Evolutionary conservation across 352 stramenopile species (phyloP).

Genomic region (Pythium myriotylum): DNA sequence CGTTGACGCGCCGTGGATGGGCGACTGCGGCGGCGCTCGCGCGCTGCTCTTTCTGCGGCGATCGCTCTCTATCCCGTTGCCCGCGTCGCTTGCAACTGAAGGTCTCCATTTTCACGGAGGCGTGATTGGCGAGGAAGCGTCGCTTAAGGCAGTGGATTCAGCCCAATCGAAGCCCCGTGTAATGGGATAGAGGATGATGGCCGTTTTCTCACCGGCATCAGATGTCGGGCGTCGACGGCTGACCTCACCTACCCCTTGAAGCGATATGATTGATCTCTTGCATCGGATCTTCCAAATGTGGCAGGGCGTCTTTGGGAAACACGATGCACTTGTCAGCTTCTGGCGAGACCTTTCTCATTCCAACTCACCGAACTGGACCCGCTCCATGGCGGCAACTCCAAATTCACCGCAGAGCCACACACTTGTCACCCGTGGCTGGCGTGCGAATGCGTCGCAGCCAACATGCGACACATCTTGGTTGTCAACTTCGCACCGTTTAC

Average conservation of each 20-base stretch:
- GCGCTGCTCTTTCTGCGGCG: not conserved
- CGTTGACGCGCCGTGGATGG: conserved; percentile 1
- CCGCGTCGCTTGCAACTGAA: not conserved
- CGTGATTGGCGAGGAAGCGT: no score
- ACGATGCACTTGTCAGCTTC: no score
- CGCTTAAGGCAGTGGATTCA: not conserved
- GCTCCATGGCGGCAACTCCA: no score
- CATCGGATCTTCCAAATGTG: not conserved
- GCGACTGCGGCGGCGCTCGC: not conserved
- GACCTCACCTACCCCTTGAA: conserved; percentile 19
- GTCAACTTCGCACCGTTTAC: no score
- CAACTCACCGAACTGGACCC: no score
- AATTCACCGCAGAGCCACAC: no score
- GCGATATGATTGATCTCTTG: not conserved
- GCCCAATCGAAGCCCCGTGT: no score
- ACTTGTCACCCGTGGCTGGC: no score
- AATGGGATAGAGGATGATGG: not conserved
- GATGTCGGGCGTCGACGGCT: conserved; percentile 13
- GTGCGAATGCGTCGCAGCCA: no score
- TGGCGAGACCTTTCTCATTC: no score
- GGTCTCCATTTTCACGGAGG: not conserved
- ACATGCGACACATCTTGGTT: no score
- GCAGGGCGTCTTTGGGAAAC: no score
- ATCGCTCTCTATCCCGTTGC: conserved; percentile 1
- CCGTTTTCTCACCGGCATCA: conserved; percentile 3